phyloP scores from a whole-genome alignment of 1,284 basidiomycete species.

The Ganoderma leucocontextum region DNA sequence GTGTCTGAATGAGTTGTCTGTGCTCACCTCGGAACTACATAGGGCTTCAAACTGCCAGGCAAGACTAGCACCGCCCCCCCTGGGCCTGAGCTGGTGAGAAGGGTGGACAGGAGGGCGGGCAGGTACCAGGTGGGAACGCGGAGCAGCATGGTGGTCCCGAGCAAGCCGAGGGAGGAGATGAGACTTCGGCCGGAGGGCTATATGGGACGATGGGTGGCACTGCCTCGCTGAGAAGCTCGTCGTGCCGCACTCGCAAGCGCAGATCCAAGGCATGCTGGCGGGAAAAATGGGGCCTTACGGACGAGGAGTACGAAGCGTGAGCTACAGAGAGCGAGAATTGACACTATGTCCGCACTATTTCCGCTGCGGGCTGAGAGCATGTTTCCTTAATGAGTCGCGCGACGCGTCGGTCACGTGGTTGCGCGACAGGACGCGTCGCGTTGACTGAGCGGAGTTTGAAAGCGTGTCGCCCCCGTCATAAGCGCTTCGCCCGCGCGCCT shows the following conservation, averaged over 20 bases:
- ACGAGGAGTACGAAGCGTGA: conserved; percentile 1
- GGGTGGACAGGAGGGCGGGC: conserved; percentile 19
- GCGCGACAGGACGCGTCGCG: conserved; percentile 39
- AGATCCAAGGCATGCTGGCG: neutral
- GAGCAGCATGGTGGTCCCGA: conserved; percentile 27
- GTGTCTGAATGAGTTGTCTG: neutral
- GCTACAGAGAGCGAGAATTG: neutral
- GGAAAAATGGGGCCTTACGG: conserved; percentile 8
- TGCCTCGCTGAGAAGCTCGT: conserved; percentile 25
- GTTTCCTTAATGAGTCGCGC: conserved; percentile 19
- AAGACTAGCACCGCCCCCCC: conserved; percentile 10
- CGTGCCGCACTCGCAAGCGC: neutral
- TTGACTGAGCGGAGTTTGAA: conserved; percentile 44
- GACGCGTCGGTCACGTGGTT: conserved; percentile 41
- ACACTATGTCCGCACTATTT: conserved; percentile 27
- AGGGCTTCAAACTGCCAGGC: conserved; percentile 1
- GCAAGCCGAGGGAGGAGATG: conserved; percentile 11
- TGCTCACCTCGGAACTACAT: conserved; percentile 1
- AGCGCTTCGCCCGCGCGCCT: conserved; percentile 32
- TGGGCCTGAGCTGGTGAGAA: conserved; percentile 15
- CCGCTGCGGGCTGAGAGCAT: conserved; percentile 16
- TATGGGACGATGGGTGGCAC: conserved; percentile 25
- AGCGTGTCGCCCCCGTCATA: conserved; percentile 40
- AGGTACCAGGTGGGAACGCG: conserved; percentile 27
- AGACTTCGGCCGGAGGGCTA: conserved; percentile 16